Percentiles rank a stretch among this genome's conserved stretches.
These are phyloP conservation scores for Aspergillus ochraceoroseus DNA, from an alignment of 2,329 filamentous ascomycete species.

Conservation along the genomic window DNA sequence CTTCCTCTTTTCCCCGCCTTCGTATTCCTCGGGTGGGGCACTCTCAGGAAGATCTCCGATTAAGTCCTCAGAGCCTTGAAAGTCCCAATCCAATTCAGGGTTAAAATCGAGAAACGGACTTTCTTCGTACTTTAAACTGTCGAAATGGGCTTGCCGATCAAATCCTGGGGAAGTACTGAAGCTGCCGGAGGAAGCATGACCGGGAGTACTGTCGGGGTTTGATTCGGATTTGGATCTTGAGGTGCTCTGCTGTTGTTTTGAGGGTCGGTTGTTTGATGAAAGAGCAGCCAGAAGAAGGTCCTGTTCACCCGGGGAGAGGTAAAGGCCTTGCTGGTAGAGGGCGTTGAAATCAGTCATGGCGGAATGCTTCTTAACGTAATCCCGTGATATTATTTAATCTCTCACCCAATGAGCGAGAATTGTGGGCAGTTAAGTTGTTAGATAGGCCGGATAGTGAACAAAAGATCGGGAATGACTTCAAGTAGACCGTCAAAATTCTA, in stretches of 20 bases:
- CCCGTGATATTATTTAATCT: too few relatives aligned
- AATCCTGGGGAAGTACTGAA: constrained; percentile 32
- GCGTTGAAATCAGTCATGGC: constrained; percentile 40
- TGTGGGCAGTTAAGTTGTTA: not conserved
- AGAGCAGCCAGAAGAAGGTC: constrained; percentile 70
- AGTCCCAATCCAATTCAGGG: constrained; percentile 71
- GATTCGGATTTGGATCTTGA: constrained; percentile 22
- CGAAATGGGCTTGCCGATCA: constrained; percentile 37
- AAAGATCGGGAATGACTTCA: constrained; percentile 2
- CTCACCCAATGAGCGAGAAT: too few relatives aligned
- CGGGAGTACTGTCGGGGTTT: constrained; percentile 28
- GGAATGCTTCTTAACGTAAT: too few relatives aligned
- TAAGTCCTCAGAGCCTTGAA: constrained; percentile 59
- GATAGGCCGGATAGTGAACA: not conserved
- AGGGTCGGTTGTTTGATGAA: constrained; percentile 59
- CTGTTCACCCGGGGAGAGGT: constrained; percentile 71
- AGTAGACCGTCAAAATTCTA: not conserved
- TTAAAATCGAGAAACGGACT: constrained; percentile 82
- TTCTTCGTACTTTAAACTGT: constrained; percentile 58
- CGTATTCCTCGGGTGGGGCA: constrained; percentile 41
- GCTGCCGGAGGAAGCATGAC: constrained; percentile 46
- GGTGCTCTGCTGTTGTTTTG: constrained; percentile 26
- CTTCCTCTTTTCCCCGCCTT: constrained; percentile 60
- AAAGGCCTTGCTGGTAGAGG: constrained; percentile 53
- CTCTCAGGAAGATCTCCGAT: constrained; percentile 66